Base-by-base conservation (phyloP, 1,284 basidiomycete species). In the Apiotrichum siamense region DNA sequence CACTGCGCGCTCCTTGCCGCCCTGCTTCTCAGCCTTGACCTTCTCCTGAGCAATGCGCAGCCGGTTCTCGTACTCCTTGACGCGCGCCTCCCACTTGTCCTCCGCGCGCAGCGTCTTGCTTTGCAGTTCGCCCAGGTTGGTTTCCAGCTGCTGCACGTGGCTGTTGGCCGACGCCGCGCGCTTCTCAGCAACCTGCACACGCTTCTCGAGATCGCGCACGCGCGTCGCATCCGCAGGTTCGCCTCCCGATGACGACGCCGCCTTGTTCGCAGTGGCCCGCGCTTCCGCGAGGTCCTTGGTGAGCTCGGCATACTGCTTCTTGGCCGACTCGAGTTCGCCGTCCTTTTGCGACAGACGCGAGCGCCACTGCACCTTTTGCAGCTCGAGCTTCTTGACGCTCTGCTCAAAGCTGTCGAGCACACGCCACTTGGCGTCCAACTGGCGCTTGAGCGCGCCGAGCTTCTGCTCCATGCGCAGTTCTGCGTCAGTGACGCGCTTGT, bases 321-420 rank as follows among this genome's bases (percentile, higher is more conserved):
- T 88, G 52, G 87, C 73, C 4, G 84, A 84, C 47, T 96, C 92
- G 27, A 97, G 70, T 70, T 98, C 94, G 31, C 86, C 86, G 57
- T 96, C 88, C 70, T 92, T 94, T 20, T 81, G 73, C 18, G 80
- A 79, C 36, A 90, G 78, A 73, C 91, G 88, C 59, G 83, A 81
- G 58, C 90, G 82, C 92, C 92, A 97, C 27, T 82, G 78, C n/a
- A 81, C 76, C 70, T 93, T 92, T 24, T 83, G 82, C 51, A 94
- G 87, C 1, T 85, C 83, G 54, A 89, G 84, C 20, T 81, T 80
- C 78, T 89, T 94, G 50, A 97, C 80, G 44, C 87, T 85, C 13
- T 78, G 76, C 73, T 98, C 94, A 63, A 97, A 93, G 65, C 86
- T 87, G 75, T 98, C 94, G 50, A 98, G 81, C 69, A 94, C 88